Base-by-base conservation (phyloP, 495 filamentous ascomycete species). In the Penicillium flavigenum region DNA sequence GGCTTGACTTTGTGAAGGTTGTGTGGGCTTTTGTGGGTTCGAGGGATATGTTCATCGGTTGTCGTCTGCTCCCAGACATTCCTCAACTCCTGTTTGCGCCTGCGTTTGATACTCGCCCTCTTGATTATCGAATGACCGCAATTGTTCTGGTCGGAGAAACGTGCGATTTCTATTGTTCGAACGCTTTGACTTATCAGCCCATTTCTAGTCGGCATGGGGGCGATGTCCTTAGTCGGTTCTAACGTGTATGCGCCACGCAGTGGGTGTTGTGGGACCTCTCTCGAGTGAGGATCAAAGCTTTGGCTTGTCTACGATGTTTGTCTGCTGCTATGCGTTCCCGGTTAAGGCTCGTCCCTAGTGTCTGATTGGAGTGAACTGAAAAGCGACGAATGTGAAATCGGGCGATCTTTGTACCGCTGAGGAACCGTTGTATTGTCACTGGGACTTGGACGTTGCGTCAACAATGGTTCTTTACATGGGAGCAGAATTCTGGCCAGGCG, bases 221-320 rank as follows among this genome's bases (percentile, higher is more conserved):
- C 10, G 46, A 14, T 60, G 27, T 39, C 24, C 48, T 57, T 24
- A 26, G 53, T 39, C 26, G 43, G 58, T 48, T 44, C 41, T 8
- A 36, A 49, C 31, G 42, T 54, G 49, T 47, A 41, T 55, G 56
- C 59, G 12, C 5, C 20, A 51, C 29, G 29, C 56, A 64, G 63
- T 63, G 24, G 17, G 22, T 47, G 19, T 52, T 49, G 66, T 75
- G 80, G 91, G 91, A 91, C 90, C 89, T 92, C 91, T 92, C 89
- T 85, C 64, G 88, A 85, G 89, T 91, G 91, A 89, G 90, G 78
- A 84, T 96, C 91, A 96, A 92, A 91, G 91, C 76, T 85, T 89
- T 76, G 91, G 82, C 91, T 92, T 94, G 89, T 95, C 91, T 77
- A 82, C 69, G 52, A 56, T 47, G 46, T 36, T 57, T 54, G 43